A percentile compares a stretch with the other conserved stretches of the same genome.
phyloP scores from a whole-genome alignment of 176 grass and related monocot genomes.

The Calamus simplicifolius region DNA sequence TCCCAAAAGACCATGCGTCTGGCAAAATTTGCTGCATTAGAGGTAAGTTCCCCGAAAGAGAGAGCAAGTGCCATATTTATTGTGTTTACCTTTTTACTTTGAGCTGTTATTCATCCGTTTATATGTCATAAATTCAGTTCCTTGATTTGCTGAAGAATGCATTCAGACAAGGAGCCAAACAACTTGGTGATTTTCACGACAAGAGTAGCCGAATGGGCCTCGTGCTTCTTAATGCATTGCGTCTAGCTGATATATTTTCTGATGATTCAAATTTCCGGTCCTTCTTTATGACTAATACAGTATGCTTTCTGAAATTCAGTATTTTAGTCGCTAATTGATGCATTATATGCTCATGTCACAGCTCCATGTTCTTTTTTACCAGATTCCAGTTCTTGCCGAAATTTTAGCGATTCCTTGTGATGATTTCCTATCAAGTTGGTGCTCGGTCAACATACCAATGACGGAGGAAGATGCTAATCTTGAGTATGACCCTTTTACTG shows the following conservation, averaged over 20 bases:
- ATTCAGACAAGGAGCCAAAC: conserved; percentile 50
- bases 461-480: conserved; percentile 83
- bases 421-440: conserved; percentile 76
- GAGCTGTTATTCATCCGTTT: conserved; percentile 24
- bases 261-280: conserved; percentile 95
- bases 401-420: conserved; percentile 73
- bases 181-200: conserved; percentile 19
- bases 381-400: conserved; percentile 90
- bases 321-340: too few species aligned
- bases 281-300: conserved; percentile 75
- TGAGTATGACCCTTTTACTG: conserved; percentile 78
- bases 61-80: conserved; percentile 4
- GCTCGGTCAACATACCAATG: conserved; percentile 58
- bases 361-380: conserved; percentile 25
- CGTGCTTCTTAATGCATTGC: conserved; percentile 78
- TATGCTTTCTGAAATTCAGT: conserved; percentile 17
- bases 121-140: conserved; percentile 41
- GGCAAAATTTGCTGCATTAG: conserved; percentile 71
- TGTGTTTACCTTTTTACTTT: neutral
- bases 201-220: conserved; percentile 55
- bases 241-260: conserved; percentile 89
- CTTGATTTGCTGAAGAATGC: conserved; percentile 78
- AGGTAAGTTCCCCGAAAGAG: conserved; percentile 41
- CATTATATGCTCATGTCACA: neutral
- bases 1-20: conserved; percentile 62